Base-by-base conservation (phyloP, 2,329 filamentous ascomycete genomes). In the Aspergillus aculeatus region DNA sequence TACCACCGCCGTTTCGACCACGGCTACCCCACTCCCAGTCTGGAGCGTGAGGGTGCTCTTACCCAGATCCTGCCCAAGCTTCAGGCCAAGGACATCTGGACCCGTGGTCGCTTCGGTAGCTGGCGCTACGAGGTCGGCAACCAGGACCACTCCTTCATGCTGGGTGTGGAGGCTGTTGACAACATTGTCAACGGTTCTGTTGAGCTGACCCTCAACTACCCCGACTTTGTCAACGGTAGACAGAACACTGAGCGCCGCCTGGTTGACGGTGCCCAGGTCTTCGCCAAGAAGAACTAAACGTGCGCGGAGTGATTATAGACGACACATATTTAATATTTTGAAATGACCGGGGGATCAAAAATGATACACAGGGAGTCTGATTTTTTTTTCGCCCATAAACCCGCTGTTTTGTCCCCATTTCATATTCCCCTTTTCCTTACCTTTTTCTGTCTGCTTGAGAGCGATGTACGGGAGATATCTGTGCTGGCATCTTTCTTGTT, bases 1-100 rank as follows among this genome's bases (percentile, higher is more conserved):
- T 99, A 99, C 84, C 92, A 97, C 86, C 92, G 95, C 80, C 88
- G 90, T 78, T 99, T 99, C 79, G 91, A 97, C 78, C 95, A 98
- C 83, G 95, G 95, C 68, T 99, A 99, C 84, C 95, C 95, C 63
- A 99, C 95, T 16, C 95, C 95, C 29, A 86, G 89, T 35, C 87
- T 99, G 47, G 95, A 98, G 86, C 91, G 95, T 79, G 95, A 99
- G 79, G 93, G 91, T 68, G 92, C 95, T 50, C 87, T 99, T 68
- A 96, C 89, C 79, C 82, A 97, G 81, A 87, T 99, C 58, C 88
- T 99, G 54, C 95, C 95, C 71, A 93, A 91, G 81, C 89, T 99
- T 61, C 89, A 96, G 81, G 90, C 87, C 64, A 87, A 91, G 83
- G 94, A 88, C 75, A 99, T 99, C 80, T 91, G 89, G 83, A 96